A percentile compares a stretch with the other conserved stretches of the same genome.
Evolutionary conservation across 768 basidiomycete species (phyloP).

Genomic region (Serendipita vermifera): DNA sequence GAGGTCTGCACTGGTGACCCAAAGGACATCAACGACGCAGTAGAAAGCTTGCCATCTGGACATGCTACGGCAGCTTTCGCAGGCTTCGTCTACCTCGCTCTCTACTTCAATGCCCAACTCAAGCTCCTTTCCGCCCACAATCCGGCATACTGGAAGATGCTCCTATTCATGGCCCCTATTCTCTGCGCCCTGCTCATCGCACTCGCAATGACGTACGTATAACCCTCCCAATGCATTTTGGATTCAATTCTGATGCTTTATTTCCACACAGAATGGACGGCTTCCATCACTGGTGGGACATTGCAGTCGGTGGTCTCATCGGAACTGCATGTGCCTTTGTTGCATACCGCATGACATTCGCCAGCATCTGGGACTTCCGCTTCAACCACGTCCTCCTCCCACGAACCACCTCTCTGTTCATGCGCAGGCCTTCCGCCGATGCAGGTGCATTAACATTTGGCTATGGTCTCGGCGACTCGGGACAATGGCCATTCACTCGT

Average conservation of each 20-base stretch:
- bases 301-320: conserved; percentile 39
- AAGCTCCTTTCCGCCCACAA: conserved; percentile 49
- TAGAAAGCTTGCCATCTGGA: conserved; percentile 45
- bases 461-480: conserved; percentile 23
- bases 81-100: conserved; percentile 35
- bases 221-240: conserved; percentile 21
- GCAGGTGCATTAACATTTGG: conserved; percentile 21
- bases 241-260: background rate
- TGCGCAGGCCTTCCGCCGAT: conserved; percentile 24
- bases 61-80: conserved; percentile 48
- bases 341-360: conserved; percentile 45
- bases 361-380: conserved; percentile 40
- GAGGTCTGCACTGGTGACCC: conserved; percentile 32
- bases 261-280: background rate
- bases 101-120: conserved; percentile 42
- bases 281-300: conserved; percentile 46
- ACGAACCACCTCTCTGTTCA: conserved; percentile 35
- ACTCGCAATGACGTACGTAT: conserved; percentile 41
- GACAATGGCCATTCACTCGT: conserved; percentile 19
- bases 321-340: conserved; percentile 37
- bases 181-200: conserved; percentile 45
- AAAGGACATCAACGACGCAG: conserved; percentile 41
- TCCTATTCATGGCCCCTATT: conserved; percentile 42
- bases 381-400: conserved; percentile 49
- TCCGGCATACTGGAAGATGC: conserved; percentile 51